Evolutionary conservation across 2,329 filamentous ascomycete species (phyloP).

Genomic region (Aspergillus sp.): DNA sequence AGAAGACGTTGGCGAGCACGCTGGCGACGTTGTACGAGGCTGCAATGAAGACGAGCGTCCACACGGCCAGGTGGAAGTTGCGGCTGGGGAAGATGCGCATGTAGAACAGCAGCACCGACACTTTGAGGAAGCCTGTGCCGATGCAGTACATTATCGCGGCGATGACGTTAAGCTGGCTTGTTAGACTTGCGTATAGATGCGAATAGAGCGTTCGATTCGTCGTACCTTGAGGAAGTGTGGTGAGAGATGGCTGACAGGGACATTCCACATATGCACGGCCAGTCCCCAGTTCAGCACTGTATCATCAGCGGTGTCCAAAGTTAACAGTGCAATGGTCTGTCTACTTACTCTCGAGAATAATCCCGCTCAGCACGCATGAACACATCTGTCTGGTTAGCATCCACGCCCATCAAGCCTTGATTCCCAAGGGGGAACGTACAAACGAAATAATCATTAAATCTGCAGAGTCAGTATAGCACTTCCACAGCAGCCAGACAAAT

Average conservation of each 20-base stretch:
- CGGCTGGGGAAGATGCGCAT: slow-evolving; percentile 30
- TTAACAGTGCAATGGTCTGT: neutral
- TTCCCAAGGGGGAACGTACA: slow-evolving; percentile 12
- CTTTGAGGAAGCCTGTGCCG: slow-evolving; percentile 30
- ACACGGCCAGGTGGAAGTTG: slow-evolving; percentile 24
- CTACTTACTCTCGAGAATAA: slow-evolving; percentile 26
- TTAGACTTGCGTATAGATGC: neutral
- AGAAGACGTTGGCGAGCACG: slow-evolving; percentile 28
- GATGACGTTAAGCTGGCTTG: slow-evolving; percentile 24
- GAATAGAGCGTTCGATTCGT: neutral
- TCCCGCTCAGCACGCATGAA: slow-evolving; percentile 22
- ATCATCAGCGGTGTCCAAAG: neutral
- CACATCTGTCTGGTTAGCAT: slow-evolving; percentile 15
- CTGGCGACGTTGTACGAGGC: slow-evolving; percentile 28
- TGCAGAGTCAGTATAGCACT: slow-evolving; percentile 7
- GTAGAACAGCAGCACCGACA: slow-evolving; percentile 32
- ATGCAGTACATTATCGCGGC: slow-evolving; percentile 31
- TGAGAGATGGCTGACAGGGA: slow-evolving; percentile 18
- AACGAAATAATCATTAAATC: slow-evolving; percentile 26
- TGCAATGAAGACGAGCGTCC: slow-evolving; percentile 24
- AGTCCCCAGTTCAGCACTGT: slow-evolving; percentile 30
- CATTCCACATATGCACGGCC: slow-evolving; percentile 31
- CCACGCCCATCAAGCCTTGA: too few species aligned
- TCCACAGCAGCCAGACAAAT: neutral
- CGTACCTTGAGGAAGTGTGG: slow-evolving; percentile 25